phyloP scores from a whole-genome alignment of 306 rosid genomes.

The Ormosia emarginata region DNA sequence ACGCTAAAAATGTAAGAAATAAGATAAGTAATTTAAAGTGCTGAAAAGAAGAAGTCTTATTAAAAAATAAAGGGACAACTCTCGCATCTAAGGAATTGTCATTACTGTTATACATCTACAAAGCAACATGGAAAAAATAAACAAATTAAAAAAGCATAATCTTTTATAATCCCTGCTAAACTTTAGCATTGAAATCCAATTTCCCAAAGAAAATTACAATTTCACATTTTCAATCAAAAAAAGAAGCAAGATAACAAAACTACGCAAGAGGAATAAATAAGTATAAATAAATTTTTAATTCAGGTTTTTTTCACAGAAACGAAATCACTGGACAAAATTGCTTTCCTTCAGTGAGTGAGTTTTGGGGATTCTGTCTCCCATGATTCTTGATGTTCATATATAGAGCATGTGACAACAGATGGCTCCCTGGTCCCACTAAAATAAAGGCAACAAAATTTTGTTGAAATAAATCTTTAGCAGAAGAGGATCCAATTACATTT shows the following conservation, averaged over 20 bases:
- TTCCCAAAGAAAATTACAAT: not conserved
- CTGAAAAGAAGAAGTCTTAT: not conserved
- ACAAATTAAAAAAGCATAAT: not conserved
- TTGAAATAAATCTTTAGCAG: not conserved
- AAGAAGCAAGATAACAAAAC: not conserved
- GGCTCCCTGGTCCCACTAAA: not conserved
- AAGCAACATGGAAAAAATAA: not conserved
- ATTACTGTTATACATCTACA: constrained; percentile 23
- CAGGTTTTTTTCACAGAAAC: not conserved
- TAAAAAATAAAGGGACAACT: not conserved
- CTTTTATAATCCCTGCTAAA: not conserved
- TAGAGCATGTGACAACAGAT: not conserved
- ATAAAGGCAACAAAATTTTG: not conserved
- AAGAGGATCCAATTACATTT: constrained; percentile 40
- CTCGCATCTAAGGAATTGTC: no score
- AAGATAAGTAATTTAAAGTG: not conserved
- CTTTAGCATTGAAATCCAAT: not conserved
- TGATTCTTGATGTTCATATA: not conserved
- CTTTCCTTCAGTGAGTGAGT: not conserved
- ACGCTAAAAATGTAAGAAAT: not conserved
- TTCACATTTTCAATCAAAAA: not conserved
- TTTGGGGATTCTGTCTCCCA: not conserved
- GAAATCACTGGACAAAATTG: not conserved
- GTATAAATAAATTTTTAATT: not conserved
- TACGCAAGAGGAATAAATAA: not conserved